Percentiles rank a stretch among this genome's conserved stretches.
Conservation (phyloP, 2,329 filamentous ascomycete species). For the Claviceps capensis region DNA sequence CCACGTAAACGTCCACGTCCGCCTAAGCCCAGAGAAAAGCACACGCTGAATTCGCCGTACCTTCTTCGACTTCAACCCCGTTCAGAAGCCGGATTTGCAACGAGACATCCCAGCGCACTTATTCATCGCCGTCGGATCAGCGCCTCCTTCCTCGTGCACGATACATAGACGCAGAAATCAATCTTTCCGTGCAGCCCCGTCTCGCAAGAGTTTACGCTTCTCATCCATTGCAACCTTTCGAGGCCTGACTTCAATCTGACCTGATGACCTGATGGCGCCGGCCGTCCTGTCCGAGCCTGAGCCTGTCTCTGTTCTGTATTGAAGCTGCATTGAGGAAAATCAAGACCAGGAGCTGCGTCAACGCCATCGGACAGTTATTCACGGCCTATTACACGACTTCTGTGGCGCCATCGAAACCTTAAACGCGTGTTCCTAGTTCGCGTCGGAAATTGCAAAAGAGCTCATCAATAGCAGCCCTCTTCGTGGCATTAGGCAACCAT, state of each 20-base stretch:
- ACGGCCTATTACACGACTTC: not conserved
- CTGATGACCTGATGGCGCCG: slow-evolving; percentile 9
- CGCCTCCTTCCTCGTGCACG: not conserved
- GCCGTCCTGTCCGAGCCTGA: slow-evolving; percentile 2
- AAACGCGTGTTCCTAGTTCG: not conserved
- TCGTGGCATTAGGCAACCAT: slow-evolving; percentile 15
- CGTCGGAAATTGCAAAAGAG: not conserved
- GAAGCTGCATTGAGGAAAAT: not conserved
- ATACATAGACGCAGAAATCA: not conserved
- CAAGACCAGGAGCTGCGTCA: not conserved
- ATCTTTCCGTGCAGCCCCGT: not conserved
- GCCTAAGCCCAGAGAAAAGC: not conserved
- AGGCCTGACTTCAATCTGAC: not conserved
- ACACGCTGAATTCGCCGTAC: not conserved
- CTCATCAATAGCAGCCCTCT: not conserved
- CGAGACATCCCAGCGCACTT: not conserved
- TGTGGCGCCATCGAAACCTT: not conserved
- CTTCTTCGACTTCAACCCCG: not conserved
- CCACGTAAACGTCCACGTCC: not conserved
- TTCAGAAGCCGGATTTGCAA: not conserved
- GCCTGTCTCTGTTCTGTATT: slow-evolving; percentile 6
- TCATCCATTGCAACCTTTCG: not conserved
- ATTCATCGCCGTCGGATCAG: not conserved
- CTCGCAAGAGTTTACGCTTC: not conserved
- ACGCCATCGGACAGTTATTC: slow-evolving; percentile 1